phyloP scores from a whole-genome alignment of 768 basidiomycete genomes.

The Sutorius australiensis region DNA sequence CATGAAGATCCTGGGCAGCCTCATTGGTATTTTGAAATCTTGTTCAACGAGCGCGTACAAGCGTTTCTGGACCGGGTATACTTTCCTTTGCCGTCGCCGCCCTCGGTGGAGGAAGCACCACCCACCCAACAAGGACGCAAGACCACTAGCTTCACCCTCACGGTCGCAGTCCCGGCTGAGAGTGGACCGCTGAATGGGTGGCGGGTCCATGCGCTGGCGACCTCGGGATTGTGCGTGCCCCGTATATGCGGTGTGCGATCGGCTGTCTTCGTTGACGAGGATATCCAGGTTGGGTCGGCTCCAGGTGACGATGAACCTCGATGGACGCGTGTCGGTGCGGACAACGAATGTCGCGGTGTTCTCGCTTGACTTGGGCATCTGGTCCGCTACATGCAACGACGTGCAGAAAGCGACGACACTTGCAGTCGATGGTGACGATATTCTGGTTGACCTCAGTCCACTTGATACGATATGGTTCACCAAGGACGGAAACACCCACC shows the following conservation, averaged over 20 bases:
- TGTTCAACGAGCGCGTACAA: slow-evolving; percentile 53
- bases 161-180: slow-evolving; percentile 65
- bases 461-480: slow-evolving; percentile 9
- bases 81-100: slow-evolving; percentile 3
- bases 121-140: background rate
- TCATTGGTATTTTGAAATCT: slow-evolving; percentile 69
- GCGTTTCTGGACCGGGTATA: slow-evolving; percentile 47
- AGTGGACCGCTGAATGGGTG: slow-evolving; percentile 70
- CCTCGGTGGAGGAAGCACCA: background rate
- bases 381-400: background rate
- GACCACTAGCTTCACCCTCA: slow-evolving; percentile 56
- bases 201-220: slow-evolving; percentile 50
- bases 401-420: background rate
- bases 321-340: slow-evolving; percentile 11
- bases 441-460: background rate
- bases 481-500: background rate
- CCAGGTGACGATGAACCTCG: slow-evolving; percentile 6
- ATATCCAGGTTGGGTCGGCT: slow-evolving; percentile 20
- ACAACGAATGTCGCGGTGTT: slow-evolving; percentile 27
- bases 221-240: slow-evolving; percentile 66
- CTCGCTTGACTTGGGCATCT: slow-evolving; percentile 13
- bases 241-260: background rate
- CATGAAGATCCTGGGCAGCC: slow-evolving; percentile 57
- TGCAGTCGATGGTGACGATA: slow-evolving; percentile 12
- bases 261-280: background rate